Evolutionary conservation across 768 basidiomycete genomes (phyloP).

Genomic region (Pholiota molesta): DNA sequence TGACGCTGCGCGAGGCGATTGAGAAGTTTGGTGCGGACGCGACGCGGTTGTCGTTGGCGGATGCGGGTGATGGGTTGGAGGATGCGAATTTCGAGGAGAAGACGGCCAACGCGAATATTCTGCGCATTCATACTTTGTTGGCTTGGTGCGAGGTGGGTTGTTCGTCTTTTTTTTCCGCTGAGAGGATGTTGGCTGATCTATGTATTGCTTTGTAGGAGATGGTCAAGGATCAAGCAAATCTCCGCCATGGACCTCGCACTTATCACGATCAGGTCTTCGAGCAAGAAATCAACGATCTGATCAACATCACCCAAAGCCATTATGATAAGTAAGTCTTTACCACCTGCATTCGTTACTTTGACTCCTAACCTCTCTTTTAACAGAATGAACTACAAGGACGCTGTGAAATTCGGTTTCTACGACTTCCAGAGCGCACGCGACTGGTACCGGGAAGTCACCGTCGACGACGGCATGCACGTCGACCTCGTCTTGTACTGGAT

Average conservation of each 20-base stretch:
- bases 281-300: constrained; percentile 86
- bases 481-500: constrained; percentile 90
- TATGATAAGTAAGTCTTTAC: constrained; percentile 74
- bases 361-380: neutral
- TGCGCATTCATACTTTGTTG: constrained; percentile 88
- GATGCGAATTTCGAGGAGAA: constrained; percentile 99
- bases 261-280: constrained; percentile 93
- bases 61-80: constrained; percentile 96
- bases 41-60: constrained; percentile 88
- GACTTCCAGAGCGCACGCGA: constrained; percentile 91
- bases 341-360: too few relatives aligned
- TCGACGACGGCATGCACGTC: constrained; percentile 87
- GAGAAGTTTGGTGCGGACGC: constrained; percentile 98
- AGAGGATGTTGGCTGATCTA: neutral
- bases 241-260: constrained; percentile 75
- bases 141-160: constrained; percentile 85
- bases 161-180: neutral
- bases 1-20: constrained; percentile 87
- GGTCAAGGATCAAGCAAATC: constrained; percentile 65
- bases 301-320: constrained; percentile 77
- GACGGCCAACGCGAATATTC: constrained; percentile 94
- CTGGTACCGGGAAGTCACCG: constrained; percentile 94
- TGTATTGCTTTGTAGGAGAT: constrained; percentile 60
- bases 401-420: constrained; percentile 94
- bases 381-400: constrained; percentile 95